These are phyloP conservation scores for Castanea crenata DNA, from an alignment of 306 rosid genomes.

Conservation along the genomic window DNA sequence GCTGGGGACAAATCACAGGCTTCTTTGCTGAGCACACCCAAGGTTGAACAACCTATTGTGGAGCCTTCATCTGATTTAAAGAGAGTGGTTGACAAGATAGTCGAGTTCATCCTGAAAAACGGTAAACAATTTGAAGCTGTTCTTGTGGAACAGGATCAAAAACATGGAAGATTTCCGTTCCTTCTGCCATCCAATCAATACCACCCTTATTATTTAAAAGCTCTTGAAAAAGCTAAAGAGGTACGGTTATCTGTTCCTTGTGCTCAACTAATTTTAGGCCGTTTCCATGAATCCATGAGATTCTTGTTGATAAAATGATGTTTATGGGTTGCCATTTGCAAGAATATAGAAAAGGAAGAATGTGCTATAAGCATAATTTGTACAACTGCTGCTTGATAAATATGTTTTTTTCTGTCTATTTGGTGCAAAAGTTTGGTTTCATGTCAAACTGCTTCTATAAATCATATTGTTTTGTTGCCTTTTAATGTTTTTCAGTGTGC, in stretches of 20 bases:
- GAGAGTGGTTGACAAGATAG: constrained; percentile 76
- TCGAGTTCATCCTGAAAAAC: constrained; percentile 70
- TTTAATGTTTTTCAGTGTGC: neutral
- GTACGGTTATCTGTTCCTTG: constrained; percentile 38
- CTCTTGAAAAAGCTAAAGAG: constrained; percentile 58
- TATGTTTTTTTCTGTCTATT: neutral
- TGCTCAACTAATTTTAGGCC: neutral
- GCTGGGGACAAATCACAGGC: constrained; percentile 34
- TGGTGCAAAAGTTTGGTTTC: neutral
- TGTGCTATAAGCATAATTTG: neutral
- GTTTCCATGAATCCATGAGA: constrained; percentile 10
- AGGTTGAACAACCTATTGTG: constrained; percentile 58
- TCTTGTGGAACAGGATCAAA: constrained; percentile 73
- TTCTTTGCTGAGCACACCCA: constrained; percentile 33
- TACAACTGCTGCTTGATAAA: neutral
- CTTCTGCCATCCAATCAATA: constrained; percentile 71
- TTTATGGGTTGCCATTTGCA: neutral
- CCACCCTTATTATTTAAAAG: constrained; percentile 65
- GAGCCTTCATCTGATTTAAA: constrained; percentile 76
- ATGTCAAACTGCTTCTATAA: neutral
- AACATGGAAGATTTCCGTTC: constrained; percentile 80
- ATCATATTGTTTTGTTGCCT: neutral
- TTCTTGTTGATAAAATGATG: neutral
- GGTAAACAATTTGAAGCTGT: constrained; percentile 76
- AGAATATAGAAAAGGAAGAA: neutral